Evolutionary conservation across 2,329 filamentous ascomycete genomes (phyloP).

Genomic region (Peltaster fructicola): DNA sequence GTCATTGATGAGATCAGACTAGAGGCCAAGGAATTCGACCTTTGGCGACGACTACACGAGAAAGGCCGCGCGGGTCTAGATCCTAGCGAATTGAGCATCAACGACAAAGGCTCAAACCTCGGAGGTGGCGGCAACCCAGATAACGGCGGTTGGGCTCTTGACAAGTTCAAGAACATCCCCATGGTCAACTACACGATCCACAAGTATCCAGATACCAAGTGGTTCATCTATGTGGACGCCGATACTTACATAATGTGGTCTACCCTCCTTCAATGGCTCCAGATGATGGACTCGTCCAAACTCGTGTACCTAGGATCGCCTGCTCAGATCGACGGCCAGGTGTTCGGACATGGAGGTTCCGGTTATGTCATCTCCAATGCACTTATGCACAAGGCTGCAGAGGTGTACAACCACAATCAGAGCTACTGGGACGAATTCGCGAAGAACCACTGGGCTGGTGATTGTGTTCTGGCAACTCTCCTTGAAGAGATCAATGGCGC

Average conservation of each 20-base stretch:
- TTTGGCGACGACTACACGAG: constrained; percentile 20
- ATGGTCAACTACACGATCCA: constrained; percentile 19
- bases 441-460: constrained; percentile 9
- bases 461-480: constrained; percentile 8
- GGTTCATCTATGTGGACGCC: constrained; percentile 42
- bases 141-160: constrained; percentile 13
- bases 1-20: constrained; percentile 15
- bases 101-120: constrained; percentile 8
- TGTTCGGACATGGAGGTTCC: constrained; percentile 37
- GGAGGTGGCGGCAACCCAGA: constrained; percentile 2
- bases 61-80: constrained; percentile 16
- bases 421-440: constrained; percentile 19
- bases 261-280: constrained; percentile 36
- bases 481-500: constrained; percentile 6
- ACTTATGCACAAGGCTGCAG: constrained; percentile 28
- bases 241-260: constrained; percentile 40
- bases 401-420: constrained; percentile 24
- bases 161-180: constrained; percentile 24
- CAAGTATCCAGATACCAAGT: constrained; percentile 30
- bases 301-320: constrained; percentile 37
- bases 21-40: constrained; percentile 18
- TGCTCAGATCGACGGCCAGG: constrained; percentile 31
- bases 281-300: constrained; percentile 29
- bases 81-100: constrained; percentile 11
- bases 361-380: constrained; percentile 35